Conservation (phyloP, 2,329 filamentous ascomycete genomes). For the Ophiostoma perfectum region DNA sequence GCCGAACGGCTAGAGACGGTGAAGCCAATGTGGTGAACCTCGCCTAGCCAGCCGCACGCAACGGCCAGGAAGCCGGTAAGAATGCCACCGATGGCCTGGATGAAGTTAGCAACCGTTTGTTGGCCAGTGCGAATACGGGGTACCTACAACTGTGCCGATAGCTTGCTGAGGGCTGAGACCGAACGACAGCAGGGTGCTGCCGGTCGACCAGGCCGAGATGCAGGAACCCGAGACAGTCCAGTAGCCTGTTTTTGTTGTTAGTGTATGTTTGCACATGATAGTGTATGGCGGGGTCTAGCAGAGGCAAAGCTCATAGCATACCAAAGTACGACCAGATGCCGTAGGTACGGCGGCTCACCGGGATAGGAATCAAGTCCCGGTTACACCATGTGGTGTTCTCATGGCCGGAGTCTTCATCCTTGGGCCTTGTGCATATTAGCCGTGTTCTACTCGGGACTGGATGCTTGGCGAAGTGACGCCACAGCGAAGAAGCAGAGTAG, state of each 20-base stretch:
- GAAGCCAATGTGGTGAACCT: slow-evolving; percentile 40
- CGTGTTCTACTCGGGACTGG: no score
- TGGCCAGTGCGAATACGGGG: background rate
- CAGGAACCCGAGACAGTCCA: slow-evolving; percentile 22
- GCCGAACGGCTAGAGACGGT: slow-evolving; percentile 38
- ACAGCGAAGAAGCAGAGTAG: background rate
- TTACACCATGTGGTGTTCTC: slow-evolving; percentile 48
- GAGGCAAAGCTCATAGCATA: background rate
- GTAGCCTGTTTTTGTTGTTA: slow-evolving; percentile 12
- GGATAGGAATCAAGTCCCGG: slow-evolving; percentile 38
- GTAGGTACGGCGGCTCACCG: slow-evolving; percentile 42
- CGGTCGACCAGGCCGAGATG: slow-evolving; percentile 25
- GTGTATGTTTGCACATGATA: background rate
- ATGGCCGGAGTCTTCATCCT: slow-evolving; percentile 27
- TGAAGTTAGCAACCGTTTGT: background rate
- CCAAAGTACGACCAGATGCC: slow-evolving; percentile 23
- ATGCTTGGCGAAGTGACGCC: no score
- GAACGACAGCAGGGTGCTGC: slow-evolving; percentile 22
- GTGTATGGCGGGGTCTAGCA: no score
- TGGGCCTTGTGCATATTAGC: slow-evolving; percentile 10
- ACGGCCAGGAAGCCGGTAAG: slow-evolving; percentile 28
- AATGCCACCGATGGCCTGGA: background rate
- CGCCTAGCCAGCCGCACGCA: slow-evolving; percentile 31
- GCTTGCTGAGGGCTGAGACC: slow-evolving; percentile 24
- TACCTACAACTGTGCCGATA: slow-evolving; percentile 19